A percentile compares a stretch with the other conserved stretches of the same genome.
Conservation (phyloP, 495 filamentous ascomycete species). For the Margaritispora aquatica region DNA sequence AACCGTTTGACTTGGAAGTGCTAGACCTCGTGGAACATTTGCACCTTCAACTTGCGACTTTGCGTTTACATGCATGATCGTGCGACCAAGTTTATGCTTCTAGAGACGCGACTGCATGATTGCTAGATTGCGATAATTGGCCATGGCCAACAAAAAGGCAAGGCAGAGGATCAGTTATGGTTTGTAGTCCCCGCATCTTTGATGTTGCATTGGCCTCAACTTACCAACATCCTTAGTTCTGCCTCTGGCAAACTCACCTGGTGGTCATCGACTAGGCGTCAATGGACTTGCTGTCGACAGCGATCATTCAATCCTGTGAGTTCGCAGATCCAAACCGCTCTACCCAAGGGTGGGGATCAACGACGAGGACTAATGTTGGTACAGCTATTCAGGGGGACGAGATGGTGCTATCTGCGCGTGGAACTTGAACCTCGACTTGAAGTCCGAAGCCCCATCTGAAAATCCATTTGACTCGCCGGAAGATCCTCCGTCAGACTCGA, state of each 20-base stretch:
- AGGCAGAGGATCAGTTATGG: slow-evolving; percentile 63
- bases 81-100: slow-evolving; percentile 3
- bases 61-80: slow-evolving; percentile 6
- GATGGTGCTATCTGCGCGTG: slow-evolving; percentile 96
- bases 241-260: slow-evolving; percentile 84
- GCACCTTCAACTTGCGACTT: background rate
- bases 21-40: background rate
- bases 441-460: slow-evolving; percentile 19
- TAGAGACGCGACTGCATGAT: slow-evolving; percentile 8
- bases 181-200: slow-evolving; percentile 29
- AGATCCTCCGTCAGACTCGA: slow-evolving; percentile 23
- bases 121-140: slow-evolving; percentile 6
- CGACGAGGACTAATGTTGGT: slow-evolving; percentile 2
- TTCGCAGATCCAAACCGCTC: slow-evolving; percentile 15
- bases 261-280: slow-evolving; percentile 88
- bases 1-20: background rate
- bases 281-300: slow-evolving; percentile 87
- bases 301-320: slow-evolving; percentile 82
- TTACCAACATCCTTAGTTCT: slow-evolving; percentile 56
- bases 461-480: slow-evolving; percentile 31
- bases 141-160: slow-evolving; percentile 43
- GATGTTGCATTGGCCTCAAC: background rate
- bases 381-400: slow-evolving; percentile 89
- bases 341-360: background rate
- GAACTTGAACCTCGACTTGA: slow-evolving; percentile 60